Base-by-base conservation (phyloP, 805 yeast genomes). In the Teunomyces pallodes region DNA sequence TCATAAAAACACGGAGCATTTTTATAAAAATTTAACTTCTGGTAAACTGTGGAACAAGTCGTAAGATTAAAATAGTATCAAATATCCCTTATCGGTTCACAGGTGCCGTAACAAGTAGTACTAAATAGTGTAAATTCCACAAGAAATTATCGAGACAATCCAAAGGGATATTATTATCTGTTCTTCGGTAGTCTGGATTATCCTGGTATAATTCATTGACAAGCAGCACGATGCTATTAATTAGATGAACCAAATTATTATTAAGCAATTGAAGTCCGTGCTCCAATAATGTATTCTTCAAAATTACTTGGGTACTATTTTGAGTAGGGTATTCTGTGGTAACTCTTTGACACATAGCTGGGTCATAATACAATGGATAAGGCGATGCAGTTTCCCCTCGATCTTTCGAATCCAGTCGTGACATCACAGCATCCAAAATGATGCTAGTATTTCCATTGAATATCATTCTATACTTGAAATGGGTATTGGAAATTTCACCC, bases 111-210 rank as follows among this genome's bases (percentile, higher is more conserved):
- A 72, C 51, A 51, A 62, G 70, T 36, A 73, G 55, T 10, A 67
- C 47, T 20, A 72, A 43, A 46, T 66, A 73, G 49, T 73, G 67
- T 20, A 73, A 50, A 42, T 61, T 70, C 77, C 77, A 73, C 47
- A 72, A 54, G 39, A 71, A 63, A 48, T 72, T 70, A 52, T 72
- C 77, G 13, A 63, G 43, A 45, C 74, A 69, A 41, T 72, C 76
- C 6, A 61, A 51, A 2, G 77, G 76, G 10, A 71, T 58, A n/a
- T 42, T 46, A 28, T 45, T 43, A 6, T 58, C 53, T 13, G 51
- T 26, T 16, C 44, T 48, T 27, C 46, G 46, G 36, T 48, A 38
- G 28, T 35, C 46, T 5, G 40, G 42, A 12, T 13, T 28, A 26
- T 44, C 44, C 35, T 48, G 42, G 39, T 46, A 41, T 17, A 54